A percentile compares a stretch with the other conserved stretches of the same genome.
Conservation (phyloP, 139 green algal genomes). For the Micractinium conductrix region DNA sequence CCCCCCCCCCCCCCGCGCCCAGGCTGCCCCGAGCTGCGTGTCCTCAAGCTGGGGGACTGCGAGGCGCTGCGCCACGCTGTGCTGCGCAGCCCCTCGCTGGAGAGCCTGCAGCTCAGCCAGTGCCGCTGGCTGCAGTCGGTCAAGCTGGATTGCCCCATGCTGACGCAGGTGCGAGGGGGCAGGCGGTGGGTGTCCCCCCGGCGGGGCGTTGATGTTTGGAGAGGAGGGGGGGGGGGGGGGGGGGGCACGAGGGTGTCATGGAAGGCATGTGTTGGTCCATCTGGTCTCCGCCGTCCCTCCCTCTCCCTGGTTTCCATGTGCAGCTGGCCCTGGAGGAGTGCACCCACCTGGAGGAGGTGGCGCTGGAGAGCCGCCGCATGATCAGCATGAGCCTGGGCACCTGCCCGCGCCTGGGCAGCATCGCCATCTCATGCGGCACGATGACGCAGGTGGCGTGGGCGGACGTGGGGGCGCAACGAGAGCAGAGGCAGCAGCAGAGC, state of each 20-base stretch:
- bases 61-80: conserved; percentile 41
- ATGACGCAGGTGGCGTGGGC: neutral
- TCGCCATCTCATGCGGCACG: conserved; percentile 23
- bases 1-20: neutral
- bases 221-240: too few relatives aligned
- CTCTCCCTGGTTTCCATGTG: neutral
- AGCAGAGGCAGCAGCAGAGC: neutral
- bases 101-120: conserved; percentile 33
- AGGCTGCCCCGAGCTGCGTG: conserved; percentile 18
- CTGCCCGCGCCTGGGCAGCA: conserved; percentile 38
- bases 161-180: neutral
- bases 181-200: too few relatives aligned
- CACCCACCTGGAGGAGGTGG: conserved; percentile 27
- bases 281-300: neutral
- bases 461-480: neutral
- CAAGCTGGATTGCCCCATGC: conserved; percentile 5
- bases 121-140: conserved; percentile 31
- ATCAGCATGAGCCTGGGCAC: conserved; percentile 38
- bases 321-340: conserved; percentile 44
- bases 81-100: conserved; percentile 45
- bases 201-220: too few relatives aligned
- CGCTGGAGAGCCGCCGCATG: conserved; percentile 15
- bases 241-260: too few relatives aligned
- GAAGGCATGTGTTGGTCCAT: neutral
- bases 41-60: conserved; percentile 58